Conservation (phyloP, 2,329 filamentous ascomycete genomes). For the Taxawa tesnikishii region DNA sequence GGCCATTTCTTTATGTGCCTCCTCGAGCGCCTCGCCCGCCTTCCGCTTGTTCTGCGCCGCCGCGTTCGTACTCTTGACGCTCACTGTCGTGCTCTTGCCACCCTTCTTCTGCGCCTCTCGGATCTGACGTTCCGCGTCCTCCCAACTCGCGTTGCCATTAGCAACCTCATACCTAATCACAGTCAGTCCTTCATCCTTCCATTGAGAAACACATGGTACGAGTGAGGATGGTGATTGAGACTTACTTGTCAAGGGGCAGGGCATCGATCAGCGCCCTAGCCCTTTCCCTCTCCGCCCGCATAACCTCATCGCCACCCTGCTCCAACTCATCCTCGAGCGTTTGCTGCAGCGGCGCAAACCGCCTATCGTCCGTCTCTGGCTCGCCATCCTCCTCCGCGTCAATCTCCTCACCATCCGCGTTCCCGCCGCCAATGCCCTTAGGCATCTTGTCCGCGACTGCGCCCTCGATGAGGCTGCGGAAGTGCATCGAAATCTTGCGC, state of each 20-base stretch:
- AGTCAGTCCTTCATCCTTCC: background rate
- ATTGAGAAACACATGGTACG: background rate
- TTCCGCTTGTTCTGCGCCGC: slow-evolving; percentile 20
- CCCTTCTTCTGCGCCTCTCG: slow-evolving; percentile 29
- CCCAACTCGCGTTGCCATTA: slow-evolving; percentile 40
- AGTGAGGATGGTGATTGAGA: slow-evolving; percentile 7
- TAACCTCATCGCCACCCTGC: slow-evolving; percentile 67
- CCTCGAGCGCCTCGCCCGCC: slow-evolving; percentile 22
- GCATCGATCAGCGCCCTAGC: slow-evolving; percentile 84
- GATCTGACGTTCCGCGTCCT: slow-evolving; percentile 63
- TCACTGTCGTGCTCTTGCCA: slow-evolving; percentile 50
- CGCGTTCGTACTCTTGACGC: slow-evolving; percentile 37
- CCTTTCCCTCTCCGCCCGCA: slow-evolving; percentile 60
- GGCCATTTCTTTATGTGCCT: slow-evolving; percentile 22
- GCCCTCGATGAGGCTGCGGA: slow-evolving; percentile 61
- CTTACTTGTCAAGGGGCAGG: slow-evolving; percentile 75
- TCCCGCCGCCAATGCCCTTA: slow-evolving; percentile 39
- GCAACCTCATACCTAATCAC: slow-evolving; percentile 29
- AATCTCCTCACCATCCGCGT: slow-evolving; percentile 45
- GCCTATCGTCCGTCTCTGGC: slow-evolving; percentile 31
- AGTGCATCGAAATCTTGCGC: slow-evolving; percentile 71
- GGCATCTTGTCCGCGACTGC: slow-evolving; percentile 42
- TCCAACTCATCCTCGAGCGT: slow-evolving; percentile 71
- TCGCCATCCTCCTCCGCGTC: slow-evolving; percentile 51
- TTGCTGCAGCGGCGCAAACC: slow-evolving; percentile 58